Evolutionary conservation across 179 eudicot genomes (phyloP).

Genomic region (Amaranthus tricolor): DNA sequence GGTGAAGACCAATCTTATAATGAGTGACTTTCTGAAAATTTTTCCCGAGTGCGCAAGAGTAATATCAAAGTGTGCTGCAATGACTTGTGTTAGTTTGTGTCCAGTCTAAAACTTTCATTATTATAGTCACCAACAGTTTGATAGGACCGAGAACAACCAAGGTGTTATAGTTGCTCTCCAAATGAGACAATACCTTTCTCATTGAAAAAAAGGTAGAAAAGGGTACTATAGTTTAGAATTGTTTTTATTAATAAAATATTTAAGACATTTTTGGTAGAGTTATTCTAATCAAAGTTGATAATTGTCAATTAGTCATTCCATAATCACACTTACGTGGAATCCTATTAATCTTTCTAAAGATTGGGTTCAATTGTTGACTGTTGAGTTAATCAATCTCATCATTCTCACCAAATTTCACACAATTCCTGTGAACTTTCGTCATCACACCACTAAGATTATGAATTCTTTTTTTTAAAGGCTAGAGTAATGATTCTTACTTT

Average conservation of each 20-base stretch:
- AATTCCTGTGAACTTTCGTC: not conserved
- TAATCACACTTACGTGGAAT: slow-evolving; percentile 29
- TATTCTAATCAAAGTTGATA: not conserved
- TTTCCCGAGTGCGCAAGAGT: too few relatives aligned
- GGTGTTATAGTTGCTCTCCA: too few relatives aligned
- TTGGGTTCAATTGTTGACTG: not conserved
- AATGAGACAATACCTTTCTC: too few relatives aligned
- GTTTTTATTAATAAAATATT: not conserved
- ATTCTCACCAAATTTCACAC: slow-evolving; percentile 13
- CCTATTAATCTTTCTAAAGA: not conserved
- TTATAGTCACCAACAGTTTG: too few relatives aligned
- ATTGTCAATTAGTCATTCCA: not conserved
- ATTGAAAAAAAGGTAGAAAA: not conserved
- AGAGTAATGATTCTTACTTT: not conserved
- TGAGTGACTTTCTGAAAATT: too few relatives aligned
- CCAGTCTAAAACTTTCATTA: too few relatives aligned
- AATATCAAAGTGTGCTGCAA: too few relatives aligned
- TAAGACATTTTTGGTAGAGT: not conserved
- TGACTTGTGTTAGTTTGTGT: too few relatives aligned
- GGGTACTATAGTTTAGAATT: not conserved
- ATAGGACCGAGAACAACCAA: too few relatives aligned
- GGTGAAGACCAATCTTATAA: too few relatives aligned
- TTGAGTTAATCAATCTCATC: slow-evolving; percentile 8
- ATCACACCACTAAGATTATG: not conserved
- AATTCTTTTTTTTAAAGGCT: not conserved